These are phyloP conservation scores for Zasmidium citrigriseum DNA, from an alignment of 2,329 filamentous ascomycete genomes.

Conservation along the genomic window DNA sequence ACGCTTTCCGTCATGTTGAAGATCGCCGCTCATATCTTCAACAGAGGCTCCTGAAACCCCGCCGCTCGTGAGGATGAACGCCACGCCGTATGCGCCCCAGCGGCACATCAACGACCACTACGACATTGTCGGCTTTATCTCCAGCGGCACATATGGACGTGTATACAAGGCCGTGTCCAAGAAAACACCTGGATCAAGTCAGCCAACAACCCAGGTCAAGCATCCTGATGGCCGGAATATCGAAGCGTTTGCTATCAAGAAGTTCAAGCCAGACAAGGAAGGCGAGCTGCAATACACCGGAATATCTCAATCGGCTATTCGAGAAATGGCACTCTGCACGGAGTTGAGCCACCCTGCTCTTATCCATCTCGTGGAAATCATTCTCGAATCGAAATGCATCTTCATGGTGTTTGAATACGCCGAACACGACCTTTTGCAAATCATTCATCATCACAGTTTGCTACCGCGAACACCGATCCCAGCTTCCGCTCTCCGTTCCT, in stretches of 20 bases:
- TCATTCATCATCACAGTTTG: conserved; percentile 96
- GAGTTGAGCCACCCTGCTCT: conserved; percentile 88
- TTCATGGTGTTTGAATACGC: conserved; percentile 99
- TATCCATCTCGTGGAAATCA: conserved; percentile 89
- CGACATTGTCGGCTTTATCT: conserved; percentile 97
- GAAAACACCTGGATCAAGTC: conserved; percentile 61
- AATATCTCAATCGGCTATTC: conserved; percentile 94
- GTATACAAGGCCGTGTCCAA: conserved; percentile 96
- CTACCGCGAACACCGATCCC: conserved; percentile 86
- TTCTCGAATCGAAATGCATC: conserved; percentile 97
- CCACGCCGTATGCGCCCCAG: conserved; percentile 63
- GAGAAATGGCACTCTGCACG: conserved; percentile 95
- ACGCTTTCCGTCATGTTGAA: conserved; percentile 7
- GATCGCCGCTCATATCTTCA: conserved; percentile 8
- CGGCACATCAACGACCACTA: conserved; percentile 90
- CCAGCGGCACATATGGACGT: conserved; percentile 93
- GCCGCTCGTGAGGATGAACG: conserved; percentile 35
- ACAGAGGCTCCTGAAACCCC: conserved; percentile 32
- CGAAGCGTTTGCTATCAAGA: conserved; percentile 96
- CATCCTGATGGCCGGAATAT: conserved; percentile 39
- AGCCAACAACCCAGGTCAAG: conserved; percentile 21
- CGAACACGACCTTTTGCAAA: conserved; percentile 94
- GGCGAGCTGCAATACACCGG: conserved; percentile 96
- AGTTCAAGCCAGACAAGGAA: conserved; percentile 98
- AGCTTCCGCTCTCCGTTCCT: conserved; percentile 83